Conservation (phyloP, 2,329 filamentous ascomycete species). For the Falciphora oryzae region DNA sequence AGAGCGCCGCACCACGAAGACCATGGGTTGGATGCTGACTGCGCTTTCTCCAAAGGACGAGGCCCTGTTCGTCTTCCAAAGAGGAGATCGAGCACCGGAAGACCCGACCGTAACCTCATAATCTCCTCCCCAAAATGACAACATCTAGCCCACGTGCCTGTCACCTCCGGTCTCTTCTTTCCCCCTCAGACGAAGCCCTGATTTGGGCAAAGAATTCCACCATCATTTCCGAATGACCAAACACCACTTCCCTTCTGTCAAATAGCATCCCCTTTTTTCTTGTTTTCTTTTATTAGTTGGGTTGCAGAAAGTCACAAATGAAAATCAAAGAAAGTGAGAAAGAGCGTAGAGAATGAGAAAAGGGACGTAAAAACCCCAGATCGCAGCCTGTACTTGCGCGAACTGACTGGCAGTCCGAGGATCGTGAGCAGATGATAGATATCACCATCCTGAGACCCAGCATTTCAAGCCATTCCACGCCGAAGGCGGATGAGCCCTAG, state of each 20-base stretch:
- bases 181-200: too few relatives aligned
- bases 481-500: not conserved
- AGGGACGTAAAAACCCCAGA: too few relatives aligned
- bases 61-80: constrained; percentile 61
- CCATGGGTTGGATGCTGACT: not conserved
- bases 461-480: not conserved
- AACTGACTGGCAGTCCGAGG: too few relatives aligned
- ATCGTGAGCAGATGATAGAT: not conserved
- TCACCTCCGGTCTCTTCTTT: too few relatives aligned
- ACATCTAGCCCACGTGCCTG: not conserved
- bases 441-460: not conserved
- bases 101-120: not conserved
- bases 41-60: constrained; percentile 43
- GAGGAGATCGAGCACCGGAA: constrained; percentile 32
- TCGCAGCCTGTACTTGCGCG: too few relatives aligned
- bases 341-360: not conserved
- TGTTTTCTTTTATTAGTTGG: too few relatives aligned
- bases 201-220: too few relatives aligned
- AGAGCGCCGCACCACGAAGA: not conserved
- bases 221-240: too few relatives aligned
- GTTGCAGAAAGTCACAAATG: not conserved
- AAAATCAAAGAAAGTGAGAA: not conserved
- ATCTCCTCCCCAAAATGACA: not conserved
- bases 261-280: too few relatives aligned
- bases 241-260: too few relatives aligned